Base-by-base conservation (phyloP, 805 yeast species). In the Kodamaea restingae region DNA sequence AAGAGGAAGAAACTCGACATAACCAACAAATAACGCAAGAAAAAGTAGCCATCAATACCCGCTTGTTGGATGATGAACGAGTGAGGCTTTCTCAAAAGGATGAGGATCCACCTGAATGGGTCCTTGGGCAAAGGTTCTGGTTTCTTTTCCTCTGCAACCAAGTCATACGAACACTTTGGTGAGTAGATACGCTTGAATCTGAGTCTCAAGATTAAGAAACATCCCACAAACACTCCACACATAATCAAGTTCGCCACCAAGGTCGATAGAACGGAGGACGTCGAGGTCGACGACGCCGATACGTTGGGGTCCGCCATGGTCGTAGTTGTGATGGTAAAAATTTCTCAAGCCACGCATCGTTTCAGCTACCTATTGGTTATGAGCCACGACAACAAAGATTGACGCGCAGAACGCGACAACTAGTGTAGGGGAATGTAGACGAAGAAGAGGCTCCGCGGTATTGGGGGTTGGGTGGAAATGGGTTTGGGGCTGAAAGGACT, bases 31-130 rank as follows among this genome's bases (percentile, higher is more conserved):
- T 84, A 93, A 48, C 98, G 72, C 45, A 88, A 63, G 59, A 90
- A 91, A 55, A 93, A 81, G 65, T 86, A 91, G 4, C 96, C 97
- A 57, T 91, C 98, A n/a, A 91, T 58, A 12, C 97, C 98, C 15
- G 93, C 83, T 52, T 91, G 95, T 48, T 82, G 80, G 43, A 91
- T 77, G 40, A 90, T 71, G 54, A 85, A 85, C 35, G 83, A 66
- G 40, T 85, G 88, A 1, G 87, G 77, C 54, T 84, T 81, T 35
- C 73, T 63, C 36, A 85, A 50, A 20, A 91, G 56, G 5, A 81
- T 80, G 7, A 60, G 46, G 8, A 88, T 41, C 98, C 97, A 90
- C 22, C 73, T 66, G 55, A 80, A 61, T 2, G 82, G 70, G 25
- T 88, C 93, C 15, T 59, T 60, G 1, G 90, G 83, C 32, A 88